A percentile compares a stretch with the other conserved stretches of the same genome.
Conservation (phyloP, 2,329 filamentous ascomycete species). For the Trematosphaeria pertusa region DNA sequence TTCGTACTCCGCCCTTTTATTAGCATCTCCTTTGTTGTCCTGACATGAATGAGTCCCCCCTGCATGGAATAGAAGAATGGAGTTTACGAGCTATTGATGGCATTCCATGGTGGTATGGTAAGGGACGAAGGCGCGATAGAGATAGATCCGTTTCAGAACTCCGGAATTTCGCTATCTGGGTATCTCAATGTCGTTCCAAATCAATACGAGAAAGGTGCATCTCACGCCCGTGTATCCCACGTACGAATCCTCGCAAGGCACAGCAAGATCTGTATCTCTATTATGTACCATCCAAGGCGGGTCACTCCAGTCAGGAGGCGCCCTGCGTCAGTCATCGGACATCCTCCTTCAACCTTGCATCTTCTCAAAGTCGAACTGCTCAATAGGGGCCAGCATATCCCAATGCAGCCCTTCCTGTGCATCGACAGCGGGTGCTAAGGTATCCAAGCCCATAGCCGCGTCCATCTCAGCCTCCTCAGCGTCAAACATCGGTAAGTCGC, state of each 20-base stretch:
- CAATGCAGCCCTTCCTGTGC: conserved; percentile 26
- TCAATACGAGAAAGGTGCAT: neutral
- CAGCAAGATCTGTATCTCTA: conserved; percentile 7
- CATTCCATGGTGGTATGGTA: too few species aligned
- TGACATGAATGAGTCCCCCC: too few species aligned
- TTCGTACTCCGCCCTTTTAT: neutral
- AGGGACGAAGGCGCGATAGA: neutral
- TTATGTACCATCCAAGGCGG: too few species aligned
- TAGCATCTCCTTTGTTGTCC: too few species aligned
- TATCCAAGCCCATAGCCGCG: conserved; percentile 26
- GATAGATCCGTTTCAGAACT: neutral
- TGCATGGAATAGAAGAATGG: too few species aligned
- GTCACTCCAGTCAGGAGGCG: too few species aligned
- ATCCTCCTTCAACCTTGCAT: too few species aligned
- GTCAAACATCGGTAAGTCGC: conserved; percentile 23
- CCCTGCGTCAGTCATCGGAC: too few species aligned
- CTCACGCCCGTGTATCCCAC: neutral
- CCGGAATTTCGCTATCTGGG: conserved; percentile 1
- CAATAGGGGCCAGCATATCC: conserved; percentile 35
- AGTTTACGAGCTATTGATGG: too few species aligned
- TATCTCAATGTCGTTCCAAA: conserved; percentile 4
- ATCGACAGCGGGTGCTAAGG: conserved; percentile 28
- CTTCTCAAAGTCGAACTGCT: conserved; percentile 29
- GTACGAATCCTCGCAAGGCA: neutral
- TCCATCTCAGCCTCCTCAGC: conserved; percentile 33